Base-by-base conservation (phyloP, 306 rosid species). In the Arachis stenosperma region DNA sequence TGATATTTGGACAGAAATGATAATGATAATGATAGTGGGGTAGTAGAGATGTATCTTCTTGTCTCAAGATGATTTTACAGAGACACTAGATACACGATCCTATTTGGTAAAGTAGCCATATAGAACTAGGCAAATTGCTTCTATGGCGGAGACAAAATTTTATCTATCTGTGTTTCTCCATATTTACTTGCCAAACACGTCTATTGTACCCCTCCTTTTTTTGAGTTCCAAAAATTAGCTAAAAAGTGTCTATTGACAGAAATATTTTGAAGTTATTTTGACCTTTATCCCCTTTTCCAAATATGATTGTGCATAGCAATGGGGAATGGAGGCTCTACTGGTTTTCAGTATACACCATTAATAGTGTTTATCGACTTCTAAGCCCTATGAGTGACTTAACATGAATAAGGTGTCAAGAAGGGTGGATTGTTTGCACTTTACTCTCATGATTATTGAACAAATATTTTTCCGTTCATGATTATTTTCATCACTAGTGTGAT, bases 401-500 rank as follows among this genome's bases (percentile, higher is more conserved):
- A 46, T 65, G 68, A n/a, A 50, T 48, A 27, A 41, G 67, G 27
- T 67, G 42, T 11, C 13, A n/a, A 30, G 3, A 42, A 30, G 67
- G 71, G 52, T 53, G 61, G 12, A 54, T 55, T 80, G 36, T 10
- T 55, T 22, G 66, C 60, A 13, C 50, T 48, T 61, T 74, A 27
- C 30, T 47, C 13, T 62, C 27, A 37, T 39, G 13, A 39, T 6
- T 67, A 4, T 40, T 69, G 60, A 9, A 56, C 43, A n/a, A 13
- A 6, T 7, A 56, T 46, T 14, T 3, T 57, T 41, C 59, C 33
- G 27, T 66, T 41, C 43, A 7, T 57, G 46, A 46, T 9, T 27
- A 58, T 58, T 67, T 41, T 8, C 64, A 75, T 46, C 71, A 50
- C 71, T 78, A 59, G 57, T 40, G 69, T 46, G 63, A 36, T 55